A percentile compares a stretch with the other conserved stretches of the same genome.
These are phyloP conservation scores for Malania oleifera DNA, from an alignment of 164 flowering plant genomes.

Conservation along the genomic window DNA sequence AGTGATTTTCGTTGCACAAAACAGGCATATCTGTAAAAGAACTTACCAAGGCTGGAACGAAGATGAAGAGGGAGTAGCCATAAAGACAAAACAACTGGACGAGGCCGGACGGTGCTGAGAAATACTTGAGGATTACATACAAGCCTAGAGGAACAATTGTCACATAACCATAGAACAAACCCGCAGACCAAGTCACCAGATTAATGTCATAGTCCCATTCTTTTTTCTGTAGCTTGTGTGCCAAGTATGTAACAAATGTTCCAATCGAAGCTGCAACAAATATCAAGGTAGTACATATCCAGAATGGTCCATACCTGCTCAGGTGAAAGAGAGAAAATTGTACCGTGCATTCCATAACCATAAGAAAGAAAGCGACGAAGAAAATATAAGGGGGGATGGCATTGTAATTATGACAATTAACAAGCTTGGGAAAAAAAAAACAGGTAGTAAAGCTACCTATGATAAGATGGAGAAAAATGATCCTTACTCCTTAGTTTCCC, in stretches of 20 bases:
- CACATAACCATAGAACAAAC: slow-evolving; percentile 93
- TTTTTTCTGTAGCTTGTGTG: slow-evolving; percentile 81
- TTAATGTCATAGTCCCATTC: slow-evolving; percentile 95
- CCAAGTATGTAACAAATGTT: slow-evolving; percentile 88
- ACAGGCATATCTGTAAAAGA: not conserved
- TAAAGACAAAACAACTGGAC: slow-evolving; percentile 88
- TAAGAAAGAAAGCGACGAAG: not conserved
- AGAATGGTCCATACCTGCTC: slow-evolving; percentile 95
- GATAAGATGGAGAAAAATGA: too few species aligned
- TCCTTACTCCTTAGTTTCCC: too few species aligned
- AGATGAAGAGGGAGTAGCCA: slow-evolving; percentile 92
- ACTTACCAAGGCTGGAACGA: slow-evolving; percentile 91
- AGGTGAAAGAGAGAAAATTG: not conserved
- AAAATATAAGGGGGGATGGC: too few species aligned
- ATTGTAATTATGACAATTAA: too few species aligned
- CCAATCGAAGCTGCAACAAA: slow-evolving; percentile 98
- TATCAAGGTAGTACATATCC: slow-evolving; percentile 94
- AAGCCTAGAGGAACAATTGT: slow-evolving; percentile 73
- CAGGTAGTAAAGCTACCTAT: too few species aligned
- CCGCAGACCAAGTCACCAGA: slow-evolving; percentile 97
- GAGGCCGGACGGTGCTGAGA: slow-evolving; percentile 92
- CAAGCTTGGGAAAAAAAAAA: too few species aligned
- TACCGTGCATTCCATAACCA: not conserved
- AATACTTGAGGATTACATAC: slow-evolving; percentile 84
- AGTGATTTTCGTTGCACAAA: not conserved